A percentile compares a stretch with the other conserved stretches of the same genome.
phyloP scores from a whole-genome alignment of 78 protist species.

The Speleostelium caveatum region DNA sequence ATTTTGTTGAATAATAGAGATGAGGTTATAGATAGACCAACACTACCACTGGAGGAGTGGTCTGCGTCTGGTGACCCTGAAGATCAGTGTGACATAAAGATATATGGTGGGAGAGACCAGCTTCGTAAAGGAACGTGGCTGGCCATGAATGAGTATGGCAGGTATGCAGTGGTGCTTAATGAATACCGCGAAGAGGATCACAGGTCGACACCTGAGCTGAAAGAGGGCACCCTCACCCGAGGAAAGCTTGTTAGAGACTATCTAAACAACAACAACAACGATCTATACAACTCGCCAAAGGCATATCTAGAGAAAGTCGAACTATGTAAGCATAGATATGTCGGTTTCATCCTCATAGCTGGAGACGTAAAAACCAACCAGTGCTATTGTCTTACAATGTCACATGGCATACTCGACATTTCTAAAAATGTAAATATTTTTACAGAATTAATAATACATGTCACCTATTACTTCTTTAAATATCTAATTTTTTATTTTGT shows the following conservation, averaged over 20 bases:
- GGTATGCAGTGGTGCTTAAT: slow-evolving; percentile 18
- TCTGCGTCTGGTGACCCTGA: background rate
- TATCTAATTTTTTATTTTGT: no score
- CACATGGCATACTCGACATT: no score
- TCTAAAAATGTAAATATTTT: no score
- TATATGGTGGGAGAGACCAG: slow-evolving; percentile 19
- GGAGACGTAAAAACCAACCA: background rate
- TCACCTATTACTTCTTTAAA: no score
- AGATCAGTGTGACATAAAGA: background rate
- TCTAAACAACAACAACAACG: no score
- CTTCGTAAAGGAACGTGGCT: slow-evolving; percentile 29
- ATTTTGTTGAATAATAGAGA: slow-evolving; percentile 34
- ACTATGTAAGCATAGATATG: no score
- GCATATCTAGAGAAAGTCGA: no score
- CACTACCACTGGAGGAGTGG: slow-evolving; percentile 10
- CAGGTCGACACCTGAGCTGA: background rate
- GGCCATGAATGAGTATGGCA: slow-evolving; percentile 10
- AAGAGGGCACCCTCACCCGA: background rate
- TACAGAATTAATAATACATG: no score
- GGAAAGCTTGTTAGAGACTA: background rate
- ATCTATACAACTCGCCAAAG: no score
- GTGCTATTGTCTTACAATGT: no score
- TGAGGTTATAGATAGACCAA: slow-evolving; percentile 15
- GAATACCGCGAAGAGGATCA: background rate
- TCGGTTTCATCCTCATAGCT: no score